Percentiles rank a stretch among this genome's conserved stretches.
These are phyloP conservation scores for Zygosaccharomyces bailii DNA, from an alignment of 805 yeast species.

Conservation along the genomic window DNA sequence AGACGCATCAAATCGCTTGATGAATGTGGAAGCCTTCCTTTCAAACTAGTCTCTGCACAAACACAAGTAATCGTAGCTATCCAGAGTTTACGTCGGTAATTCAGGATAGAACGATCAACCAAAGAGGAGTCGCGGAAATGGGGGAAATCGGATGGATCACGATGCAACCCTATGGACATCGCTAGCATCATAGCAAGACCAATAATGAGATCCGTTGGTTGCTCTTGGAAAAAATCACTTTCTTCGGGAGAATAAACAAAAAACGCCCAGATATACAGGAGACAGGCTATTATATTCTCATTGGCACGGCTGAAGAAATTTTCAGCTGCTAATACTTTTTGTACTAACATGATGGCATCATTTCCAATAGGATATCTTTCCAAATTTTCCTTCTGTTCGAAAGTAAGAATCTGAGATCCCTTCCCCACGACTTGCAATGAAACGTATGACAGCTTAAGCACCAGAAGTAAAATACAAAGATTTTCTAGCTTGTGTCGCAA, in stretches of 20 bases:
- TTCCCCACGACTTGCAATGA: constrained; percentile 24
- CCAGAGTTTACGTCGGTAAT: constrained; percentile 35
- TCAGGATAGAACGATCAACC: constrained; percentile 23
- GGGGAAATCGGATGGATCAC: constrained; percentile 33
- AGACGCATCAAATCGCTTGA: constrained; percentile 16
- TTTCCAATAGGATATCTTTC: constrained; percentile 29
- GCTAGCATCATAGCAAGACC: constrained; percentile 32
- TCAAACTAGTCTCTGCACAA: constrained; percentile 31
- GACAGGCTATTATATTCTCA: constrained; percentile 32
- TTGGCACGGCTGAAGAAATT: constrained; percentile 33
- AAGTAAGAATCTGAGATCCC: constrained; percentile 11
- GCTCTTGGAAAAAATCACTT: constrained; percentile 34
- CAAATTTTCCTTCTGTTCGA: constrained; percentile 18
- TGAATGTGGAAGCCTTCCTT: constrained; percentile 31
- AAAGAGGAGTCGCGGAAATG: constrained; percentile 20
- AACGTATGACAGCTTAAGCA: constrained; percentile 31
- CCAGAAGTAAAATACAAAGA: constrained; percentile 26
- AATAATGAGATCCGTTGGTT: constrained; percentile 35
- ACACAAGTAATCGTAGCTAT: constrained; percentile 25
- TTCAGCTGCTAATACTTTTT: constrained; percentile 29
- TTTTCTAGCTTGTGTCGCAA: constrained; percentile 31
- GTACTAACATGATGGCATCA: constrained; percentile 28
- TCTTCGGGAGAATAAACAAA: constrained; percentile 36
- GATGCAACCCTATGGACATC: constrained; percentile 33
- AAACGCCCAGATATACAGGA: constrained; percentile 34